These are phyloP conservation scores for Vicia villosa DNA, from an alignment of 306 rosid genomes.

Conservation along the genomic window DNA sequence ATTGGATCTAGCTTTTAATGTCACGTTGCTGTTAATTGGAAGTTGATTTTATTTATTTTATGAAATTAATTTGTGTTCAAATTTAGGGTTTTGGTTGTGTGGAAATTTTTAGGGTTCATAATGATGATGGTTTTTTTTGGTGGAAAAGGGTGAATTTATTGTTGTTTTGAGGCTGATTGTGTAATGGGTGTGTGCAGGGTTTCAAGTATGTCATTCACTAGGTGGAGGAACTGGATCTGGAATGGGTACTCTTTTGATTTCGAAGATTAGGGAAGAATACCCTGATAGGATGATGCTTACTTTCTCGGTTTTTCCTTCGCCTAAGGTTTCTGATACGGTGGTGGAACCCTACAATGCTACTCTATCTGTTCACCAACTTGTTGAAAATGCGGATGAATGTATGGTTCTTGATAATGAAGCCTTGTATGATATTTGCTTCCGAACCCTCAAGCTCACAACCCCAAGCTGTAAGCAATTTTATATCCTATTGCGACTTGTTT, in stretches of 20 bases:
- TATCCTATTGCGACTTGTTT: not conserved
- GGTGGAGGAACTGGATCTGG: slow-evolving; percentile 28
- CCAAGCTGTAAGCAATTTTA: slow-evolving; percentile 5
- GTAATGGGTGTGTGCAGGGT: not conserved
- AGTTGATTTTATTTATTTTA: no score
- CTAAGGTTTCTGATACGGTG: slow-evolving; percentile 11
- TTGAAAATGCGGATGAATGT: slow-evolving; percentile 3
- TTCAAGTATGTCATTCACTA: slow-evolving; percentile 13
- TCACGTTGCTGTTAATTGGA: not conserved
- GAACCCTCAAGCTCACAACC: slow-evolving; percentile 15
- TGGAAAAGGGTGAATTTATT: not conserved
- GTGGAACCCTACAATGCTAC: slow-evolving; percentile 19
- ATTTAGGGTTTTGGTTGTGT: not conserved
- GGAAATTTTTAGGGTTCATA: not conserved
- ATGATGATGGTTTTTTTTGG: not conserved
- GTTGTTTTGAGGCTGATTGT: not conserved
- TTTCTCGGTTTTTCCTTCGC: not conserved
- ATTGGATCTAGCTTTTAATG: not conserved
- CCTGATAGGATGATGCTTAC: slow-evolving; percentile 22
- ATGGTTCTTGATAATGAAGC: slow-evolving; percentile 23
- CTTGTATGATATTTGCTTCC: slow-evolving; percentile 22
- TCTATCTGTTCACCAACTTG: slow-evolving; percentile 16
- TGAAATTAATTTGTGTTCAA: not conserved
- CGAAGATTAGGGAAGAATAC: slow-evolving; percentile 22
- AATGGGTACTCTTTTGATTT: slow-evolving; percentile 18